Conservation (phyloP, 768 basidiomycete species). For the Leccinum uliginosum region DNA sequence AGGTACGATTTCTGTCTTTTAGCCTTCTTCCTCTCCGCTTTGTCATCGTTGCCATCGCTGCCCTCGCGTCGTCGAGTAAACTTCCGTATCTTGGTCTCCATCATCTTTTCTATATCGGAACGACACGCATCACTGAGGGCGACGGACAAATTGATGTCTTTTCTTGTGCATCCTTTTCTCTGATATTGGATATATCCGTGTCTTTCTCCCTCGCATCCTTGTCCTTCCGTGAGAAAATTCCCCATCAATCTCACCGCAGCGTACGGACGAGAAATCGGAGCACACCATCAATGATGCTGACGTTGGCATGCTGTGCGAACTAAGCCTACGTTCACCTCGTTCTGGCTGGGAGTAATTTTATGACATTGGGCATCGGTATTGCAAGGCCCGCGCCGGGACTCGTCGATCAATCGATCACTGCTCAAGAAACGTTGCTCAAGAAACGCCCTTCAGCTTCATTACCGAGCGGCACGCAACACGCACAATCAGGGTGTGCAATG, state of each 20-base stretch:
- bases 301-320: neutral
- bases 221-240: neutral
- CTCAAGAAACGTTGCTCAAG: neutral
- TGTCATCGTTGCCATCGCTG: slow-evolving; percentile 62
- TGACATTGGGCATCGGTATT: too few relatives aligned
- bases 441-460: neutral
- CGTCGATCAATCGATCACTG: slow-evolving; percentile 30
- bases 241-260: neutral
- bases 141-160: too few relatives aligned
- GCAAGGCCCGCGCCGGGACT: slow-evolving; percentile 1
- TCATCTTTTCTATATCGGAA: slow-evolving; percentile 75
- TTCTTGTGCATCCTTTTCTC: slow-evolving; percentile 69
- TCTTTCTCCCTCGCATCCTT: slow-evolving; percentile 39
- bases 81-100: slow-evolving; percentile 85
- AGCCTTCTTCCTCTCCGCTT: slow-evolving; percentile 52
- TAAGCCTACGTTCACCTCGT: neutral
- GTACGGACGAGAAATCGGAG: neutral
- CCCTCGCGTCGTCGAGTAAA: slow-evolving; percentile 58
- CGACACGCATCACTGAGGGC: slow-evolving; percentile 54
- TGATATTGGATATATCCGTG: slow-evolving; percentile 65
- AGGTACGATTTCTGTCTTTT: slow-evolving; percentile 62
- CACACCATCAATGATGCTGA: slow-evolving; percentile 14
- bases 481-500: slow-evolving; percentile 80
- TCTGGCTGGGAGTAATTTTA: slow-evolving; percentile 4
- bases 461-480: neutral